Percentiles rank a stretch among this genome's conserved stretches.
Conservation (phyloP, 2,329 filamentous ascomycete species). For the Fusarium fujikuroi region DNA sequence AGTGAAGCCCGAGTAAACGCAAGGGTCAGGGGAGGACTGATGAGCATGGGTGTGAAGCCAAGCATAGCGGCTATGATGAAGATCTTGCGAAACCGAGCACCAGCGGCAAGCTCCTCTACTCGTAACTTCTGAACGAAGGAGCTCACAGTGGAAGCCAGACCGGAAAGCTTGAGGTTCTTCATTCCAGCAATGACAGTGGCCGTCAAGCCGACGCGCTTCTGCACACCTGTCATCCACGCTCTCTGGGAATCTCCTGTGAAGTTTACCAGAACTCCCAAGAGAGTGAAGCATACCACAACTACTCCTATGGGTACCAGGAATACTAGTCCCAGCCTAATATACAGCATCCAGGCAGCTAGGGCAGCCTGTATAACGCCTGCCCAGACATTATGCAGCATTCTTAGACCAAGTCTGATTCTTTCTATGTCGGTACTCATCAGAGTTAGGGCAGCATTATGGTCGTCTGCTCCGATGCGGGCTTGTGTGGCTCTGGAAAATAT, state of each 20-base stretch:
- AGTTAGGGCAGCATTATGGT: background rate
- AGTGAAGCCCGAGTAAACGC: constrained; percentile 42
- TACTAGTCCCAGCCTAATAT: background rate
- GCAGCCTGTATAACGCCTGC: background rate
- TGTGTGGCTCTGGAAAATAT: background rate
- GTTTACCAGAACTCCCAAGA: constrained; percentile 25
- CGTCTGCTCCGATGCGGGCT: background rate
- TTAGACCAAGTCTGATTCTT: background rate
- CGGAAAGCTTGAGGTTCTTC: constrained; percentile 49
- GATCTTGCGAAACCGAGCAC: constrained; percentile 42
- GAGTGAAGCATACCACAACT: background rate
- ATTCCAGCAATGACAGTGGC: constrained; percentile 47
- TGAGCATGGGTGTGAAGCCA: constrained; percentile 48
- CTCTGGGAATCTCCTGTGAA: constrained; percentile 41
- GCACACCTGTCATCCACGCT: constrained; percentile 51
- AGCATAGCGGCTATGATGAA: constrained; percentile 40
- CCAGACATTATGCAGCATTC: background rate
- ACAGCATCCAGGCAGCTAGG: background rate
- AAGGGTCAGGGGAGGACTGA: constrained; percentile 51
- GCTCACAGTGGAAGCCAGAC: constrained; percentile 43
- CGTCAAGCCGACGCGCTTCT: constrained; percentile 49
- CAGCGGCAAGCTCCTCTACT: constrained; percentile 44
- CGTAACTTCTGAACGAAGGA: constrained; percentile 45
- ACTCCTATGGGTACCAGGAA: background rate
- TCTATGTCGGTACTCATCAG: background rate